phyloP scores from a whole-genome alignment of 192 early-diverging fungal genomes.

The Mortierella alpina region DNA sequence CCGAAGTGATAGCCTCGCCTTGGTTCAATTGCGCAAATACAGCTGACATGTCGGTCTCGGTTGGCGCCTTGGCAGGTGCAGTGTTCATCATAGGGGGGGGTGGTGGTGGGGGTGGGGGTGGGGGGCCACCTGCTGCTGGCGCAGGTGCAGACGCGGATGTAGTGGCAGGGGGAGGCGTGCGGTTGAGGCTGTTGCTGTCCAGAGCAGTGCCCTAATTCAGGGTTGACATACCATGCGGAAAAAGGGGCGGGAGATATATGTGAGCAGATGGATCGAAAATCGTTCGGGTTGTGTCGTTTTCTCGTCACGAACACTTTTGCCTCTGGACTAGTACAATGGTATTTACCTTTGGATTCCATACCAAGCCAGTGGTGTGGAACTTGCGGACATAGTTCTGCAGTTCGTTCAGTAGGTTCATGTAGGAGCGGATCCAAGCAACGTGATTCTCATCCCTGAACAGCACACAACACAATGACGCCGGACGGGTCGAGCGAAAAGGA shows the following conservation, averaged over 20 bases:
- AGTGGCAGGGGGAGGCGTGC: slow-evolving; percentile 49
- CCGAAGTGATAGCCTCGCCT: slow-evolving; percentile 75
- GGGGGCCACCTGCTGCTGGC: slow-evolving; percentile 56
- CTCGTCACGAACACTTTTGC: not conserved
- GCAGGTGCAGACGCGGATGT: slow-evolving; percentile 56
- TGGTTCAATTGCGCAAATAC: slow-evolving; percentile 91
- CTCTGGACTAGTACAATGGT: not conserved
- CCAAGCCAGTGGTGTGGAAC: slow-evolving; percentile 87
- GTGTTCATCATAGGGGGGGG: slow-evolving; percentile 48
- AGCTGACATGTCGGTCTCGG: slow-evolving; percentile 60
- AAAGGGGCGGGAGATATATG: not conserved
- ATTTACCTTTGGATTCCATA: slow-evolving; percentile 86
- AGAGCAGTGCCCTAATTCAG: slow-evolving; percentile 33
- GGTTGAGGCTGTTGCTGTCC: slow-evolving; percentile 37
- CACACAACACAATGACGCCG: not conserved
- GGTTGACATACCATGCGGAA: not conserved
- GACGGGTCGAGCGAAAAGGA: not conserved
- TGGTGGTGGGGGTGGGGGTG: slow-evolving; percentile 73
- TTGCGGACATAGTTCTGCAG: slow-evolving; percentile 90
- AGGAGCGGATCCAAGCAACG: slow-evolving; percentile 88
- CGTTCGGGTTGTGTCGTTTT: too few species aligned
- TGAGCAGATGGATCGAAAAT: not conserved
- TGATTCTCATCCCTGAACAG: slow-evolving; percentile 75
- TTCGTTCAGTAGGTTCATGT: slow-evolving; percentile 74
- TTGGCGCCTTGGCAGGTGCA: slow-evolving; percentile 27